These are phyloP conservation scores for Anthoceros angustus DNA, from an alignment of 225 moss, liverwort and hornwort species.

Conservation along the genomic window DNA sequence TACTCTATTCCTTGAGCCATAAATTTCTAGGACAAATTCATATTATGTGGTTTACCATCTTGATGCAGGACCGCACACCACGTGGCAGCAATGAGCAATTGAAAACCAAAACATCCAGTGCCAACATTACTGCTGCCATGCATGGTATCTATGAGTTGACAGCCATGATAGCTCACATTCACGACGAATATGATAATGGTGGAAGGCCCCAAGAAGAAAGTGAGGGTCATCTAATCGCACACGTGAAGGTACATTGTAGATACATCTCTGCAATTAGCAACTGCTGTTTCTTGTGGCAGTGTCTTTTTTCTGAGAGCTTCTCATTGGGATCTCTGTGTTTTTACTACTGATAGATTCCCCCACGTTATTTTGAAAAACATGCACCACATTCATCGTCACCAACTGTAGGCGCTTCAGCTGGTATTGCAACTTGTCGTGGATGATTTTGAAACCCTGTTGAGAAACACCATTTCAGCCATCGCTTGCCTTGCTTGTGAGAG, in stretches of 20 bases:
- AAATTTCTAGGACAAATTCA: neutral
- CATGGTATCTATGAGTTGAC: slow-evolving; percentile 41
- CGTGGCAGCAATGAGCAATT: slow-evolving; percentile 20
- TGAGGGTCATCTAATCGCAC: slow-evolving; percentile 53
- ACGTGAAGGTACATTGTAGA: slow-evolving; percentile 33
- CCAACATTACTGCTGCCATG: slow-evolving; percentile 11
- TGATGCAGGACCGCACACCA: neutral
- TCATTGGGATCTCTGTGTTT: neutral
- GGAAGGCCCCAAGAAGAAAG: slow-evolving; percentile 30
- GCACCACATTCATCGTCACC: neutral
- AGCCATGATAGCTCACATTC: slow-evolving; percentile 47
- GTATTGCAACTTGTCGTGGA: neutral
- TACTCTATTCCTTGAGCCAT: neutral
- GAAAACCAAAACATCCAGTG: slow-evolving; percentile 14
- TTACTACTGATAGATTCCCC: neutral
- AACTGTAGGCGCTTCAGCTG: neutral
- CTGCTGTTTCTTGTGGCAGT: too few species aligned
- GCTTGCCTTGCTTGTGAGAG: neutral
- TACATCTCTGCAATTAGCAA: neutral
- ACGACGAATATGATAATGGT: slow-evolving; percentile 32
- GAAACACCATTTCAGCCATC: neutral
- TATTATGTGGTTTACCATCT: neutral
- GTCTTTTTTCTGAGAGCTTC: neutral
- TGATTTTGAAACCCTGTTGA: neutral
- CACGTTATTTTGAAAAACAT: neutral